A percentile compares a stretch with the other conserved stretches of the same genome.
Evolutionary conservation across 2,329 filamentous ascomycete genomes (phyloP).

Genomic region (Trichoderma endophyticum): DNA sequence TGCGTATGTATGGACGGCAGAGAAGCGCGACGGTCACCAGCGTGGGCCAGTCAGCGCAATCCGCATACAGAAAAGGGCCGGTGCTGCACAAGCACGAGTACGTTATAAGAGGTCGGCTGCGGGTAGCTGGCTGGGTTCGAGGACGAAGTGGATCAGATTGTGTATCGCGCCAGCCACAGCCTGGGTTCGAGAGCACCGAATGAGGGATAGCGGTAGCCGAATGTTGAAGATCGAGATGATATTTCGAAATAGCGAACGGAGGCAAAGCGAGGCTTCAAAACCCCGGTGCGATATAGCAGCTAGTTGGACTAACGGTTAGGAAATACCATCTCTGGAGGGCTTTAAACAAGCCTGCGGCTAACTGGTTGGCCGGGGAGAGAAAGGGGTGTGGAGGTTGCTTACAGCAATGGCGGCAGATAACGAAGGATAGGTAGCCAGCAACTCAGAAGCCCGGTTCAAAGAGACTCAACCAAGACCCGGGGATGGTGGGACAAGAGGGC

Average conservation of each 20-base stretch:
- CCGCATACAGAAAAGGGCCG: constrained; percentile 2
- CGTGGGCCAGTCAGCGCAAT: constrained; percentile 11
- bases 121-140: neutral
- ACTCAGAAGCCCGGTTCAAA: constrained; percentile 21
- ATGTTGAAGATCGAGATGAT: neutral
- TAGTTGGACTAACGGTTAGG: neutral
- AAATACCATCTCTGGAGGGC: neutral
- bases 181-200: neutral
- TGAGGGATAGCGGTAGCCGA: neutral
- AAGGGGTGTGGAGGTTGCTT: constrained; percentile 2
- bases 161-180: neutral
- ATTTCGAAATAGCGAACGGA: neutral
- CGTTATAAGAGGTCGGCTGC: neutral
- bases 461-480: neutral
- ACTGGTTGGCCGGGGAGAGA: neutral
- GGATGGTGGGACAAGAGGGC: constrained; percentile 32
- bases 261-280: neutral
- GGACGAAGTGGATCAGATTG: neutral
- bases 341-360: neutral
- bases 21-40: constrained; percentile 9
- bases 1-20: neutral
- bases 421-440: constrained; percentile 23
- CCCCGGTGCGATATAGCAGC: neutral
- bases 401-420: constrained; percentile 21
- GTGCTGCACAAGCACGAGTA: neutral